phyloP scores from a whole-genome alignment of 1,284 basidiomycete species.

The Melampsora medusae region DNA sequence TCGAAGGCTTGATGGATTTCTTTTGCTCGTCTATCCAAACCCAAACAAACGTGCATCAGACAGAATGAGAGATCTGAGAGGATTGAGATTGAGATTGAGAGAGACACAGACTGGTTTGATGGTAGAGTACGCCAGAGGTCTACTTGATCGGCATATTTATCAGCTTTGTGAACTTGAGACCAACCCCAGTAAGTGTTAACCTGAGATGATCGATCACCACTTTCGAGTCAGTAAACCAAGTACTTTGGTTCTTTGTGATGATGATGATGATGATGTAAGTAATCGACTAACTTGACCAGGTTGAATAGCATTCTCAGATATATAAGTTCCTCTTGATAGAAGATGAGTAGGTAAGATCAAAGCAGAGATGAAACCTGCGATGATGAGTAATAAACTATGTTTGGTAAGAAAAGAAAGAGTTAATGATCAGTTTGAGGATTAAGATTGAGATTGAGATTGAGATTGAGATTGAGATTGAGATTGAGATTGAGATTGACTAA shows the following conservation, averaged over 20 bases:
- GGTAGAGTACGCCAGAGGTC: constrained; percentile 67
- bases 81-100: not conserved
- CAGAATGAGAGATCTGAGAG: no score
- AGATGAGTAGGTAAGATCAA: constrained; percentile 65
- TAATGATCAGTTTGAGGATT: constrained; percentile 56
- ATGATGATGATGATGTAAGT: not conserved
- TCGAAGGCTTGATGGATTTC: constrained; percentile 65
- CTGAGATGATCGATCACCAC: constrained; percentile 56
- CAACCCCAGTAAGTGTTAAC: constrained; percentile 84
- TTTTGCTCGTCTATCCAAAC: constrained; percentile 63
- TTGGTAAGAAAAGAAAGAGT: constrained; percentile 13
- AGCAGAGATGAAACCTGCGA: constrained; percentile 72
- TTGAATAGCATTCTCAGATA: constrained; percentile 89
- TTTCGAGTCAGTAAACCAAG: constrained; percentile 5
- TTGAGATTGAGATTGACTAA: not conserved
- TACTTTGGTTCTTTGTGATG: not conserved
- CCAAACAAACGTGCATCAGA: no score
- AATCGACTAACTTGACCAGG: constrained; percentile 71
- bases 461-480: not conserved
- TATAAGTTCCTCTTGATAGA: constrained; percentile 70
- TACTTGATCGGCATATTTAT: constrained; percentile 69
- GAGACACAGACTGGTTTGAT: constrained; percentile 60
- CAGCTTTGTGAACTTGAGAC: constrained; percentile 79
- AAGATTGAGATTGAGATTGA: no score
- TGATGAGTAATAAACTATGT: constrained; percentile 63